A percentile compares a stretch with the other conserved stretches of the same genome.
These are phyloP conservation scores for Sclerotinia glacialis DNA, from an alignment of 2,329 filamentous ascomycete genomes.

Conservation along the genomic window DNA sequence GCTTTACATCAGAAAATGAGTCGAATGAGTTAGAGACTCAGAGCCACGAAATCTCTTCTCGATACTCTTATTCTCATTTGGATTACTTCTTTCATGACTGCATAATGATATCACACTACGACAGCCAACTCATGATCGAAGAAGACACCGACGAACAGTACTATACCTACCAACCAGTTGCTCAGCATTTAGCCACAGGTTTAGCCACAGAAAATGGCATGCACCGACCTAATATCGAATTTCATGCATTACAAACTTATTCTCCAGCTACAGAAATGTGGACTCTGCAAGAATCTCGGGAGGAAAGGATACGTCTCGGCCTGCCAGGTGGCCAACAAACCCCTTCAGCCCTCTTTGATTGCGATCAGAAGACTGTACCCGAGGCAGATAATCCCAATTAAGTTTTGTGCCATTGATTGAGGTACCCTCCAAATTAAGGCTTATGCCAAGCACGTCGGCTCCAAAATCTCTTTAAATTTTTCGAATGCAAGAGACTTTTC, in stretches of 20 bases:
- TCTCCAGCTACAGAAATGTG: conserved; percentile 11
- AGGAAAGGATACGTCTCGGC: conserved; percentile 11
- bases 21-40: background rate
- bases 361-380: background rate
- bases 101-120: background rate
- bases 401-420: background rate
- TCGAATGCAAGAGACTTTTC: background rate
- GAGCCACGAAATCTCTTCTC: background rate
- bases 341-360: background rate
- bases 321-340: background rate
- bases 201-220: background rate
- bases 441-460: background rate
- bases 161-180: background rate
- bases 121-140: background rate
- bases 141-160: background rate
- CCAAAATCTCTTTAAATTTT: background rate
- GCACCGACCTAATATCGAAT: background rate
- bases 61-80: background rate
- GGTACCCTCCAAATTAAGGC: background rate
- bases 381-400: background rate
- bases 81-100: background rate
- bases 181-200: background rate
- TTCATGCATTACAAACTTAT: background rate
- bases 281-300: background rate
- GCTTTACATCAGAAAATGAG: background rate